These are phyloP conservation scores for Neurospora discreta DNA, from an alignment of 495 filamentous ascomycete species.

Conservation along the genomic window DNA sequence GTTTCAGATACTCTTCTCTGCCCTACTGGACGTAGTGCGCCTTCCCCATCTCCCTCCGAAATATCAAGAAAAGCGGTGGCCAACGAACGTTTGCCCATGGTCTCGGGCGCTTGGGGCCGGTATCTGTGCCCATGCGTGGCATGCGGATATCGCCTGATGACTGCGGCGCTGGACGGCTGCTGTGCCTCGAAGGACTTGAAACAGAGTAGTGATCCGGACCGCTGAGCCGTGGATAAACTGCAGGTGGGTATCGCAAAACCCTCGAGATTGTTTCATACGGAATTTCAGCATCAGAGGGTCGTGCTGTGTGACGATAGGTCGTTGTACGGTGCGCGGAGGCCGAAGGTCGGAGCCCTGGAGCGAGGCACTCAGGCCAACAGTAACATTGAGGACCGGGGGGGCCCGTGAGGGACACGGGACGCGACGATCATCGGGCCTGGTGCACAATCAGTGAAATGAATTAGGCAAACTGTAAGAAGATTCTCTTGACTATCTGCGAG, in stretches of 20 bases:
- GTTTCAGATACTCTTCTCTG: neutral
- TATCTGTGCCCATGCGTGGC: neutral
- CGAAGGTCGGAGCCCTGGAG: neutral
- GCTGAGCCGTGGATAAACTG: neutral
- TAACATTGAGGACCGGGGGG: neutral
- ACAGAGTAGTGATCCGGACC: neutral
- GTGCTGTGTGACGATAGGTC: neutral
- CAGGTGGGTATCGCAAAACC: neutral
- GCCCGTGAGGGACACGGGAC: neutral
- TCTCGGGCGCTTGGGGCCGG: neutral
- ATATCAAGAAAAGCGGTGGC: neutral
- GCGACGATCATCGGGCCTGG: neutral
- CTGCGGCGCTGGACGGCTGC: neutral
- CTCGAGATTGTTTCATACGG: neutral
- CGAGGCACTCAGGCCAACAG: neutral
- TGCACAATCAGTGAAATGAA: neutral
- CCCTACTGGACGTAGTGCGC: neutral
- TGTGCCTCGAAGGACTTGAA: neutral
- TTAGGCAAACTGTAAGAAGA: neutral
- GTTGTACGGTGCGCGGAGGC: neutral
- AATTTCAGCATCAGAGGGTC: neutral
- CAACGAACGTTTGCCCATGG: neutral
- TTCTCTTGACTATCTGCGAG: neutral
- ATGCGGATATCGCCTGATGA: neutral
- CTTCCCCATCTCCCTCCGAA: neutral